Base-by-base conservation (phyloP, 805 yeast species). In the Naumovozyma dairenensis region DNA sequence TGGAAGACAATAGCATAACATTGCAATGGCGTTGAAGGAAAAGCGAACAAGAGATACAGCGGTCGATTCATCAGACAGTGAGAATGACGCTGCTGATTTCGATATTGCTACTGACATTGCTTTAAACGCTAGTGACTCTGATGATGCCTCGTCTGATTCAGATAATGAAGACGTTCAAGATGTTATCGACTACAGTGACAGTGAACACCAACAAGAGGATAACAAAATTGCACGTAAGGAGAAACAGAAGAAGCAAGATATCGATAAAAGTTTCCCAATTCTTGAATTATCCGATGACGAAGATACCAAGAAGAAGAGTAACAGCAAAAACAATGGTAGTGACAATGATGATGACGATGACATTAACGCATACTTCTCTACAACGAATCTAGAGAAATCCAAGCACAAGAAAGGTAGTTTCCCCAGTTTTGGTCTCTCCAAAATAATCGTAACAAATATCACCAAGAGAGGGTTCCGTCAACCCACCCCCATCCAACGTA, bases 401-500 rank as follows among this genome's bases (percentile, higher is more conserved):
- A 57, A 59, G 36, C 51, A 41, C 59, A 64, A 81, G 53, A 70
- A 71, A 33, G 94, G 96, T 25, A 72, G 93, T 17, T 89, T 89
- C 65, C 84, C 85, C 3, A 79, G 94, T 29, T 82, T 89, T 62
- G 96, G 97, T 1, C 67, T 92, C 31, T 80, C 94, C 12, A 80
- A 79, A 51, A 64, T 71, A 34, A 57, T 87, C 5, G 53, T 86
- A 38, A 59, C 67, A 16, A 89, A 85, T 48, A 79, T 92, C 35
- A 53, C 72, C 36, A 77, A 75, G 40, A 87, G 85, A 53, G 99
- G 99, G 0, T 92, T 77, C 63, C 80, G 75, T 45, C 92, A 81
- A 45, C 99, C 99, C 10, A 92, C 99, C 0, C 99, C 99, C 2
- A 92, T 92, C 57, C 99, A 92, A 62, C 71, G 98, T 44, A 92